Percentiles rank a stretch among this genome's conserved stretches.
Conservation (phyloP, 73 alveolate genomes). For the Diophrys sp. region DNA sequence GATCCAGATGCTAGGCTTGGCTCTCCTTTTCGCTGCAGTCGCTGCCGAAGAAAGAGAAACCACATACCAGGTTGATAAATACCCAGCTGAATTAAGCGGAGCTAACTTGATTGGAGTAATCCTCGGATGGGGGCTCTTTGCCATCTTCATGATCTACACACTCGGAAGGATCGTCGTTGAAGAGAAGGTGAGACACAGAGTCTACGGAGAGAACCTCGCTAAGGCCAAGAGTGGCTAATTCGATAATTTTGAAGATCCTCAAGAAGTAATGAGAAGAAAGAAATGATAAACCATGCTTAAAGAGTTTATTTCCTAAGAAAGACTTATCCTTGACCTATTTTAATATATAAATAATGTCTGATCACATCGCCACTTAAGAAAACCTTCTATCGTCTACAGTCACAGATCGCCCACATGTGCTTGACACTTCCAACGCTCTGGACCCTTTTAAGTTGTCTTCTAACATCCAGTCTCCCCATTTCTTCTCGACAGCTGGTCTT, state of each 20-base stretch:
- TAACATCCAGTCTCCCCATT: constrained; percentile 41
- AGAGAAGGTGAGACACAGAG: neutral
- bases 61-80: neutral
- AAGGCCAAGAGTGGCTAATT: neutral
- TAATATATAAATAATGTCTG: neutral
- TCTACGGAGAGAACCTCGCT: constrained; percentile 1
- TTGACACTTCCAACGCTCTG: too few relatives aligned
- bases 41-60: neutral
- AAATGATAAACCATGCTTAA: neutral
- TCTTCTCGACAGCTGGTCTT: constrained; percentile 58
- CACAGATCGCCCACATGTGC: too few relatives aligned
- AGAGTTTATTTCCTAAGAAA: neutral
- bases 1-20: too few relatives aligned
- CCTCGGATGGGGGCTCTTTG: neutral
- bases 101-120: neutral
- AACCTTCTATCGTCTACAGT: neutral
- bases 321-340: neutral
- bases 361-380: neutral
- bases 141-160: neutral
- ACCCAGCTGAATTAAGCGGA: neutral
- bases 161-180: neutral
- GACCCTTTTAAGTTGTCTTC: constrained; percentile 15
- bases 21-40: neutral
- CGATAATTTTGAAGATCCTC: neutral
- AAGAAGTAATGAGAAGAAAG: neutral